Evolutionary conservation across 1,284 basidiomycete genomes (phyloP), one percentile per base, ranked within the genome.

Genomic region (Ceratobasidium sp.): DNA sequence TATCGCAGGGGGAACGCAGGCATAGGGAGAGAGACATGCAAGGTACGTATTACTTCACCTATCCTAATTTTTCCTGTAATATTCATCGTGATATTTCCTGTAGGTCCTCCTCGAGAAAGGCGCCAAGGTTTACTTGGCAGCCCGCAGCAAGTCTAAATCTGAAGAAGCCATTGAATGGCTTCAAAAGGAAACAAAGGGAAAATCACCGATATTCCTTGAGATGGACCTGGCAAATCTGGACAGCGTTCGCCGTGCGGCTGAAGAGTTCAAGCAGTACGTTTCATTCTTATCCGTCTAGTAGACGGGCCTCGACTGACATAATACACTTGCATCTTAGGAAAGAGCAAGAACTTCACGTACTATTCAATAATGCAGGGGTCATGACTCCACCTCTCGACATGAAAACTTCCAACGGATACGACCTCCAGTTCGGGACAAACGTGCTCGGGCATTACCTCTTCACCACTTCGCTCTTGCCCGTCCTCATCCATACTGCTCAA

Each of bases 291-390:
- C 41, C 17, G 8, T n/a, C 22, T 27, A 36, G 22, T 45, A 17
- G 14, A 44, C 41, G n/a, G n/a, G n/a, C 15, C 22, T 31, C 17
- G 17, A 4, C 31, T 48, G 14, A 29, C 47, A 14, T 53, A 17
- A 4, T 51, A 17, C 17, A 17, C 50, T 4, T 51, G 19, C 11
- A 41, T 5, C 11, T 54, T 45, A 87, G 83, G 75, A 85, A 86
- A 75, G 89, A 89, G 77, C 79, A 73, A 0, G 80, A 84, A 59
- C 81, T 90, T 15, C 84, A 89, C 77, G 81, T 87, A 14, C 81
- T 90, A 8, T 87, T 86, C 77, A 88, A 89, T 79, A 88, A 88
- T 72, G 87, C 88, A 1, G 90, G 90, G 5, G 84, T 92, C 11
- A 89, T 87, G 88, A 78, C 80, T 1, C 82, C 84, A 3, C 86